Evolutionary conservation across 805 yeast species (phyloP).

Genomic region (baker's yeast (Saccharomyces cerevisiae)): DNA sequence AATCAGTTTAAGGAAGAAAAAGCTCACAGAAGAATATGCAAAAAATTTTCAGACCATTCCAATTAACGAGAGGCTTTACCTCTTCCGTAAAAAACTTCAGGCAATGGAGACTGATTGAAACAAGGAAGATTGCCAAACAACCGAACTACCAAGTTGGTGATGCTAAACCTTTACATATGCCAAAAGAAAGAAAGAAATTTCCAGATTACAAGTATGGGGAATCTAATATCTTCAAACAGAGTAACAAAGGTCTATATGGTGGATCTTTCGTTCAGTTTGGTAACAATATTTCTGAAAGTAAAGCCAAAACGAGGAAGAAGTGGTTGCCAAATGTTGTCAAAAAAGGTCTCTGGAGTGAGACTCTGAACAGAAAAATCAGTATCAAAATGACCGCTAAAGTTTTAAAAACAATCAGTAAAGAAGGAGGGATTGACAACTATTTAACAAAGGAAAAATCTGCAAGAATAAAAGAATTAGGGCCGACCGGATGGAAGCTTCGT

Average conservation of each 20-base stretch:
- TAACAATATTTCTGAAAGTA: constrained; percentile 66
- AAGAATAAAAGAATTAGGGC: constrained; percentile 85
- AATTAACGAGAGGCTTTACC: constrained; percentile 14
- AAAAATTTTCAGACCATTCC: constrained; percentile 2
- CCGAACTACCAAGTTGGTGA: constrained; percentile 49
- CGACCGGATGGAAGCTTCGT: constrained; percentile 84
- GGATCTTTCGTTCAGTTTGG: constrained; percentile 77
- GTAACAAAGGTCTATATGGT: constrained; percentile 84
- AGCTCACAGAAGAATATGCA: background rate
- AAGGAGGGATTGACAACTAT: constrained; percentile 92
- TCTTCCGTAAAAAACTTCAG: constrained; percentile 14
- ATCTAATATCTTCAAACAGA: constrained; percentile 67
- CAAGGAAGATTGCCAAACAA: constrained; percentile 38
- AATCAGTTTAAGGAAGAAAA: background rate
- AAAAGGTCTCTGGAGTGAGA: constrained; percentile 77
- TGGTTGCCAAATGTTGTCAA: constrained; percentile 78
- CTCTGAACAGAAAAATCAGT: constrained; percentile 48
- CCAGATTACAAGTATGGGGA: constrained; percentile 79
- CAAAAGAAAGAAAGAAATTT: constrained; percentile 35
- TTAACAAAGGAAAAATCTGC: constrained; percentile 80
- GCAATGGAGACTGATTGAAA: constrained; percentile 39
- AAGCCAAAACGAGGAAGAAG: constrained; percentile 62
- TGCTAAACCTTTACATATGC: constrained; percentile 39
- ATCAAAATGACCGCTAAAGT: constrained; percentile 71
- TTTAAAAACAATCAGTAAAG: constrained; percentile 77